phyloP scores from a whole-genome alignment of 768 basidiomycete species.

The Tylopilus balloui region DNA sequence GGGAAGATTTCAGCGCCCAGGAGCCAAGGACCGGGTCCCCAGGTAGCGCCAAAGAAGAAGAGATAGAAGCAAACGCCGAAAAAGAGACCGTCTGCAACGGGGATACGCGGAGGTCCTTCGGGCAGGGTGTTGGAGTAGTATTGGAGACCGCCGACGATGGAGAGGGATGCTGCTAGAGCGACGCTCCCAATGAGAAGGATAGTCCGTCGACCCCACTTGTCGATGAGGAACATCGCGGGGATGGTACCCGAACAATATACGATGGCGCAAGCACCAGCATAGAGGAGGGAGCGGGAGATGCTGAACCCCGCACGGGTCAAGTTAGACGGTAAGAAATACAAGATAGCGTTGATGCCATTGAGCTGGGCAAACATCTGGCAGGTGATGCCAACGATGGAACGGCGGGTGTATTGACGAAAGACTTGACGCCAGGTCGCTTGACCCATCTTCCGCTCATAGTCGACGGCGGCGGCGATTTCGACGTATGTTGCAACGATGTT shows the following conservation, averaged over 20 bases:
- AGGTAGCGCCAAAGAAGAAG: constrained; percentile 54
- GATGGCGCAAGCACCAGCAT: constrained; percentile 43
- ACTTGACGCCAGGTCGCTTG: constrained; percentile 47
- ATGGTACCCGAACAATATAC: constrained; percentile 48
- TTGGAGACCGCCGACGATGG: constrained; percentile 51
- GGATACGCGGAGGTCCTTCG: constrained; percentile 26
- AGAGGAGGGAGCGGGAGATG: constrained; percentile 40
- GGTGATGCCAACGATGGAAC: constrained; percentile 47
- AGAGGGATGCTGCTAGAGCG: constrained; percentile 41
- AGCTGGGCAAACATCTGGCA: constrained; percentile 54
- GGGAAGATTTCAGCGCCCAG: constrained; percentile 50
- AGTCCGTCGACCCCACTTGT: constrained; percentile 46
- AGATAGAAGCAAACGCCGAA: constrained; percentile 53
- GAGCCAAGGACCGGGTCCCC: constrained; percentile 54
- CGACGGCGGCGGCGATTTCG: constrained; percentile 39
- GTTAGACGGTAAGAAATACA: constrained; percentile 55
- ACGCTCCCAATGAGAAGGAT: constrained; percentile 47
- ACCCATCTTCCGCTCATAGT: constrained; percentile 37
- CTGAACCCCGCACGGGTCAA: constrained; percentile 48
- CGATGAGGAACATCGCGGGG: constrained; percentile 51
- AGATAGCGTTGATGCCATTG: constrained; percentile 54
- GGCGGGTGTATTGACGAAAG: constrained; percentile 46
- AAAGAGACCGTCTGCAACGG: constrained; percentile 36
- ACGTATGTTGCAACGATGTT: constrained; percentile 42
- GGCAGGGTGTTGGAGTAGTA: constrained; percentile 39